A percentile compares a stretch with the other conserved stretches of the same genome.
phyloP scores from a whole-genome alignment of 768 basidiomycete species.

The Kwoniella botswanensis region DNA sequence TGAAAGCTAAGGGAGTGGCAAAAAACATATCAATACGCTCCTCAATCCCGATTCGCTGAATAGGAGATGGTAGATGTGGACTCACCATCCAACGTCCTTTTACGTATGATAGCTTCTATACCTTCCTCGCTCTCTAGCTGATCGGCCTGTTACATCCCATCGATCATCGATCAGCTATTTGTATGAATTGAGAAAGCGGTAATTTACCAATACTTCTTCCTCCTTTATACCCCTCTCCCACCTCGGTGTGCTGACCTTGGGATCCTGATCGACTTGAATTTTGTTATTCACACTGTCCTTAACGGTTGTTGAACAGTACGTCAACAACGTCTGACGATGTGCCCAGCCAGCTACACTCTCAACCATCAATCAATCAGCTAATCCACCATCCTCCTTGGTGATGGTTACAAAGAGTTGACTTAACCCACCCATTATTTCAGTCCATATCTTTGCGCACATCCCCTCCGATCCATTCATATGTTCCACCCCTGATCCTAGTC shows the following conservation, averaged over 20 bases:
- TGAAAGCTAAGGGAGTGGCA: conserved; percentile 48
- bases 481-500: conserved; percentile 8
- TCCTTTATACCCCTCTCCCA: conserved; percentile 42
- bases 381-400: not conserved
- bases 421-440: conserved; percentile 57
- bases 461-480: conserved; percentile 39
- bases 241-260: conserved; percentile 6
- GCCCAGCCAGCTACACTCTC: conserved; percentile 51
- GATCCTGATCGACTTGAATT: conserved; percentile 27
- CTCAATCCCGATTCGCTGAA: not conserved
- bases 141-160: conserved; percentile 36
- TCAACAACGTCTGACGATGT: conserved; percentile 54
- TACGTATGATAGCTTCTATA: conserved; percentile 56
- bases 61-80: not conserved
- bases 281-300: conserved; percentile 40
- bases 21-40: not conserved
- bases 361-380: not conserved
- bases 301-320: conserved; percentile 48
- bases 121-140: conserved; percentile 52
- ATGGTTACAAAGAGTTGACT: not conserved
- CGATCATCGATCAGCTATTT: not conserved
- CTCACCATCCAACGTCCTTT: conserved; percentile 55
- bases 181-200: too few species aligned
- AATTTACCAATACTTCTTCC: conserved; percentile 52
- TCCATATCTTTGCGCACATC: conserved; percentile 54